A percentile compares a stretch with the other conserved stretches of the same genome.
Conservation (phyloP, 371 early-diverging fungal species). For the Nematocida sp. region DNA sequence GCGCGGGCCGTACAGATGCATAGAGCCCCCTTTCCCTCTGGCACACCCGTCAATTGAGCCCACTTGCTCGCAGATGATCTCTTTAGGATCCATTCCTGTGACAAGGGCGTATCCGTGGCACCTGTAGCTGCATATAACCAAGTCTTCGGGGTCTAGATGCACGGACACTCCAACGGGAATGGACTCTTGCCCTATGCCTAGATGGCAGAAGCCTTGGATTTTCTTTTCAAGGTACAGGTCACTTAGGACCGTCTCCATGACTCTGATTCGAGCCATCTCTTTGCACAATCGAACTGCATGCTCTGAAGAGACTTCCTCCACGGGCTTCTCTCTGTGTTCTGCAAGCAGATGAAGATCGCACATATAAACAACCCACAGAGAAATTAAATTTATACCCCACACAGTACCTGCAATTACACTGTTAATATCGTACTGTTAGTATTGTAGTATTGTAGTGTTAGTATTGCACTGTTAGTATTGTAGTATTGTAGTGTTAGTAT, state of each 20-base stretch:
- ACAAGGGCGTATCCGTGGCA: constrained; percentile 92
- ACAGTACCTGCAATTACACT: no score
- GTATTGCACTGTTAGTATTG: no score
- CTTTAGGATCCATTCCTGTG: constrained; percentile 71
- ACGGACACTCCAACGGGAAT: constrained; percentile 85
- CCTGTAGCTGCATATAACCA: constrained; percentile 90
- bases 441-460: no score
- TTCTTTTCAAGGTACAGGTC: constrained; percentile 77
- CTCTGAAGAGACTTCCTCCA: no score
- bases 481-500: no score
- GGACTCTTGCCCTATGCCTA: constrained; percentile 96
- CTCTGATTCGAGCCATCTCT: constrained; percentile 55
- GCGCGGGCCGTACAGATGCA: constrained; percentile 93
- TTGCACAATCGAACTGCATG: constrained; percentile 55
- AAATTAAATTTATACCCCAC: not conserved
- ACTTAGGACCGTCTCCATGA: constrained; percentile 50
- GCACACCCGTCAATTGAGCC: constrained; percentile 80
- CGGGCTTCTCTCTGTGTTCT: no score
- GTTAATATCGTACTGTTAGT: no score
- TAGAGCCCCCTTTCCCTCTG: constrained; percentile 96
- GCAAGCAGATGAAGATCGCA: no score
- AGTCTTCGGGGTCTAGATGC: constrained; percentile 76
- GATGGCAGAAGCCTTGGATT: constrained; percentile 96
- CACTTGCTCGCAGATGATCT: constrained; percentile 75
- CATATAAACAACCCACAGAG: not conserved